Evolutionary conservation across 345 rosid species (phyloP).

Genomic region (Eucalyptus erythrocorys): DNA sequence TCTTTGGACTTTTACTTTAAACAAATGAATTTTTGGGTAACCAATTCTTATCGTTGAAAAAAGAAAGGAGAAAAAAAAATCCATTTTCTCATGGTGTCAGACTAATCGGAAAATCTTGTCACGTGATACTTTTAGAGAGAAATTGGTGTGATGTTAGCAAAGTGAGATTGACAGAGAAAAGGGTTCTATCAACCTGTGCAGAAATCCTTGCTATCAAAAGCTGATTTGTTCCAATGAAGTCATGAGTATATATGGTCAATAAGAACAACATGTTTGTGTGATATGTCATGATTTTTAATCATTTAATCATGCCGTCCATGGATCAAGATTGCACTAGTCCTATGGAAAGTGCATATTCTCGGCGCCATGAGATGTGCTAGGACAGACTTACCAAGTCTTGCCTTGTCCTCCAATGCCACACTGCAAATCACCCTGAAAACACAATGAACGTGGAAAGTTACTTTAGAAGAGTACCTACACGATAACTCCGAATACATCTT

Average conservation of each 20-base stretch:
- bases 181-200: not conserved
- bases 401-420: not conserved
- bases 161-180: not conserved
- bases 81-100: not conserved
- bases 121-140: not conserved
- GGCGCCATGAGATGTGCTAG: not conserved
- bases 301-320: not conserved
- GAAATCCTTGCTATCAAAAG: not conserved
- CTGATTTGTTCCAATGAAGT: not conserved
- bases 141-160: not conserved
- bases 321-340: not conserved
- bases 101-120: not conserved
- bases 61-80: not conserved
- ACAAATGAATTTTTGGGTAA: not conserved
- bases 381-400: slow-evolving; percentile 5
- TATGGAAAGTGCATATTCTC: not conserved
- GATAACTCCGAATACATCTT: not conserved
- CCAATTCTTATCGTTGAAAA: not conserved
- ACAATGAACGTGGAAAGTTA: not conserved
- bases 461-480: not conserved
- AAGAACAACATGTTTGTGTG: not conserved
- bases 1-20: not conserved
- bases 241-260: not conserved
- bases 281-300: not conserved
- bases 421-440: not conserved